These are phyloP conservation scores for Nicotiana otophora DNA, from an alignment of 257 asterid species.

Conservation along the genomic window DNA sequence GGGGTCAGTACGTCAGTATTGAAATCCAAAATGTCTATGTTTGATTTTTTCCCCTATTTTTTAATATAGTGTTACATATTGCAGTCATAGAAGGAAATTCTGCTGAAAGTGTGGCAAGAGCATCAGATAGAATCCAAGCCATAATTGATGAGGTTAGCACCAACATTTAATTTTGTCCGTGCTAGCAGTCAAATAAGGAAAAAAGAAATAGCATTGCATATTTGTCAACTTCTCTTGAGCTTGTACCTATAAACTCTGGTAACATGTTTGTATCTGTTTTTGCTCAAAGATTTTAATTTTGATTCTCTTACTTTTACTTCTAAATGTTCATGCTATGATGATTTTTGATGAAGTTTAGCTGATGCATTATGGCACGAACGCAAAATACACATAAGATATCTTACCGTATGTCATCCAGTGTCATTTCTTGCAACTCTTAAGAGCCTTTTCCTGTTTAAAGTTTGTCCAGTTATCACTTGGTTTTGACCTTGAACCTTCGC, in stretches of 20 bases:
- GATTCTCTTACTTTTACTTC: background rate
- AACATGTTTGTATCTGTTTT: background rate
- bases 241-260: background rate
- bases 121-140: constrained; percentile 52
- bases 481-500: background rate
- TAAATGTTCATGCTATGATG: background rate
- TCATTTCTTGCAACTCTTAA: background rate
- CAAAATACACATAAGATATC: background rate
- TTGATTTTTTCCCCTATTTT: background rate
- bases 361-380: background rate
- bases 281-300: background rate
- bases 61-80: constrained; percentile 16
- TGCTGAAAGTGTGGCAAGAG: constrained; percentile 64
- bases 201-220: background rate
- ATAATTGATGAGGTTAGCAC: constrained; percentile 61
- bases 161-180: background rate
- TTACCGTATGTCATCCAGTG: background rate
- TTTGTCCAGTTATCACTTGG: background rate
- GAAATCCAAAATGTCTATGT: background rate
- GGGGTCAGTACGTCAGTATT: background rate
- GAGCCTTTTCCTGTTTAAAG: background rate
- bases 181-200: background rate
- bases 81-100: constrained; percentile 81
- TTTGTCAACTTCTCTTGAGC: background rate
- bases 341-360: background rate